Evolutionary conservation across 208 protist species (phyloP).

Genomic region (Porcisia hertigi): DNA sequence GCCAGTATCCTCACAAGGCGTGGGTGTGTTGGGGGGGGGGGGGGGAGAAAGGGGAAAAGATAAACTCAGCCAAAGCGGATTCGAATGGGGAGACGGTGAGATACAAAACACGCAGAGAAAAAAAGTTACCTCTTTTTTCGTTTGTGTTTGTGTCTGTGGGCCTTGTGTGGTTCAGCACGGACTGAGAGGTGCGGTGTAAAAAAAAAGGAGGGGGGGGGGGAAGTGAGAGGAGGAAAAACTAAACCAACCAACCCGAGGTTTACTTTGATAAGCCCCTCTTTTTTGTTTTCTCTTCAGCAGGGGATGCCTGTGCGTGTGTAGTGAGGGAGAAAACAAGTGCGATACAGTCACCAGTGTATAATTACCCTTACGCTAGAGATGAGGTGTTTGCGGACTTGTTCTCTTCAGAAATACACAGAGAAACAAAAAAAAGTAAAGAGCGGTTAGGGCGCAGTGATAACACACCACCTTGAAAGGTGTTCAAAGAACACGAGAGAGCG

Average conservation of each 20-base stretch:
- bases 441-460: not conserved
- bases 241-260: too few species aligned
- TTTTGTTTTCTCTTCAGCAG: not conserved
- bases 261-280: too few species aligned
- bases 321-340: not conserved
- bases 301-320: not conserved
- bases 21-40: not conserved
- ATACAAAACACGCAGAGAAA: not conserved
- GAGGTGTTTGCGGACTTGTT: not conserved
- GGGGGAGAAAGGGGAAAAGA: not conserved
- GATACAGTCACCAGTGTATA: not conserved
- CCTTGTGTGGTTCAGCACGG: not conserved
- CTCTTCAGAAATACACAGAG: not conserved
- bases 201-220: not conserved
- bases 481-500: not conserved
- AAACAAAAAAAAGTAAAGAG: not conserved
- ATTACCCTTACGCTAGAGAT: not conserved
- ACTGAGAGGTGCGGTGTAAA: not conserved
- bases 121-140: not conserved
- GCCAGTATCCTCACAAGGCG: not conserved
- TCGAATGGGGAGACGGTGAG: not conserved
- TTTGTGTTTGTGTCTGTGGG: not conserved
- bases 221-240: not conserved
- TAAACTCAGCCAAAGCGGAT: not conserved
- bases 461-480: not conserved